phyloP scores from a whole-genome alignment of 148 eudicot genomes.

The Mesembryanthemum crystallinum region DNA sequence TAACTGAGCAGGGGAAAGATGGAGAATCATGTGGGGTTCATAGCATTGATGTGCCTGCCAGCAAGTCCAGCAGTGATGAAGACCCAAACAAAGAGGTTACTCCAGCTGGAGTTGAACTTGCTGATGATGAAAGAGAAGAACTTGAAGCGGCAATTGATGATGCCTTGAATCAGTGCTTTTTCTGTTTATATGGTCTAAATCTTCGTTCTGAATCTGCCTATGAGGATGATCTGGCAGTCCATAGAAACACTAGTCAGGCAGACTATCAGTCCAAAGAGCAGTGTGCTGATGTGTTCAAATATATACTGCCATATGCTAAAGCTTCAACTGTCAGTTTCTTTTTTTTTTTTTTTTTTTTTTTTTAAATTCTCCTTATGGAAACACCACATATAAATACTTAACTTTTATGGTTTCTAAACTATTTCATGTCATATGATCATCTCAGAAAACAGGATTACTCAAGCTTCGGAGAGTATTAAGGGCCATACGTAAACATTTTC shows the following conservation, averaged over 20 bases:
- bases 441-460: constrained; percentile 77
- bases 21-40: constrained; percentile 22
- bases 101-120: constrained; percentile 42
- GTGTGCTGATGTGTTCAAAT: constrained; percentile 96
- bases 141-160: constrained; percentile 81
- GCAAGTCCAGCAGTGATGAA: constrained; percentile 33
- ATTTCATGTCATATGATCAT: constrained; percentile 24
- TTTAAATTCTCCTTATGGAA: background rate
- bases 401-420: constrained; percentile 15
- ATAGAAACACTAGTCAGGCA: constrained; percentile 83
- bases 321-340: constrained; percentile 79
- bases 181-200: constrained; percentile 92
- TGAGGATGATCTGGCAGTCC: constrained; percentile 78
- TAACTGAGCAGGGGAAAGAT: constrained; percentile 26
- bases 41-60: constrained; percentile 21
- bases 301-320: constrained; percentile 93
- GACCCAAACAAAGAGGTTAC: constrained; percentile 31
- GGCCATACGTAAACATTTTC: constrained; percentile 95
- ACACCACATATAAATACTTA: background rate
- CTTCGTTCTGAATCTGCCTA: constrained; percentile 78
- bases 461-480: constrained; percentile 91
- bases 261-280: constrained; percentile 99
- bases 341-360: constrained; percentile 21
- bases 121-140: constrained; percentile 87
- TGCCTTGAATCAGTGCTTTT: constrained; percentile 94